Evolutionary conservation across 2,329 filamentous ascomycete genomes (phyloP).

Genomic region (Epichloe scottii): DNA sequence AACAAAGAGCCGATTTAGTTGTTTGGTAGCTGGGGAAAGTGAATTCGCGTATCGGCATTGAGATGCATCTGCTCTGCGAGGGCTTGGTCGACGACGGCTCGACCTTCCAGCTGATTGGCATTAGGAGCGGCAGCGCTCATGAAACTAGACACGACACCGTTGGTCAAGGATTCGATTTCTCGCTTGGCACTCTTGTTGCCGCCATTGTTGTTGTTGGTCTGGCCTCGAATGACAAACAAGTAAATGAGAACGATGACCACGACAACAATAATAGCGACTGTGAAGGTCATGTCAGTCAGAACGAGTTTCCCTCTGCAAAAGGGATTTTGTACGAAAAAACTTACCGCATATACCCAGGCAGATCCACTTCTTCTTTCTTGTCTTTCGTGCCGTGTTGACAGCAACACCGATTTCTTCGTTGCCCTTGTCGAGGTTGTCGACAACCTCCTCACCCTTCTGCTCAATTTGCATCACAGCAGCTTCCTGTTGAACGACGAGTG

Average conservation of each 20-base stretch:
- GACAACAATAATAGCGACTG: slow-evolving; percentile 40
- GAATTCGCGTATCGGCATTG: slow-evolving; percentile 11
- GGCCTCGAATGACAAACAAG: slow-evolving; percentile 27
- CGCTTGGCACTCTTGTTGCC: slow-evolving; percentile 16
- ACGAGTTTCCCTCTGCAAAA: neutral
- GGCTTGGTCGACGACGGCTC: slow-evolving; percentile 5
- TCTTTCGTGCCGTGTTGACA: slow-evolving; percentile 66
- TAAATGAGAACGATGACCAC: slow-evolving; percentile 40
- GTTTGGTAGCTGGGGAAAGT: slow-evolving; percentile 14
- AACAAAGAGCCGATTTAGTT: neutral
- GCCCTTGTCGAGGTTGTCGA: slow-evolving; percentile 71
- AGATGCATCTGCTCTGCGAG: slow-evolving; percentile 7
- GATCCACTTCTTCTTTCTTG: slow-evolving; percentile 92
- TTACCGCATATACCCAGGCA: slow-evolving; percentile 64
- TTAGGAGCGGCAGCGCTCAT: neutral
- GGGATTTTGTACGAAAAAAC: slow-evolving; percentile 11
- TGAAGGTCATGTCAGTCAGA: neutral
- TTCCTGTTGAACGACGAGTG: slow-evolving; percentile 77
- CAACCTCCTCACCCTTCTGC: slow-evolving; percentile 73
- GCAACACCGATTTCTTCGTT: slow-evolving; percentile 76
- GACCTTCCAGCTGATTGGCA: neutral
- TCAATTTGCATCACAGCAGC: slow-evolving; percentile 70
- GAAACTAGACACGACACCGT: neutral
- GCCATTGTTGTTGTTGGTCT: slow-evolving; percentile 13
- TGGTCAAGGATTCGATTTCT: slow-evolving; percentile 14